Conservation (phyloP, 495 filamentous ascomycete species). For the Hypoxylon lienhwacheense region DNA sequence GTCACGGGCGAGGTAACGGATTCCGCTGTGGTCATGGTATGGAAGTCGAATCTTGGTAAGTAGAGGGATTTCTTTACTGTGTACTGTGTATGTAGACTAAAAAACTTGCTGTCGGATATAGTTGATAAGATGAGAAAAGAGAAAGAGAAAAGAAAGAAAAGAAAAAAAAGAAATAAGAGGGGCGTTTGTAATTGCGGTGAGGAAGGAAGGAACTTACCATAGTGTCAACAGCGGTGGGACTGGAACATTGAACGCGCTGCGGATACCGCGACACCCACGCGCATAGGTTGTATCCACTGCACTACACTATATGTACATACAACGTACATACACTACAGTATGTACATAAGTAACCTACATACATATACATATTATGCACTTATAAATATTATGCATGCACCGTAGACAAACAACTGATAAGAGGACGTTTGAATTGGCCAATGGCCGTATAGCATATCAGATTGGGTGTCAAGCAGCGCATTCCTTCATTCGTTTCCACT, state of each 20-base stretch:
- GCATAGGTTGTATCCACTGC: no score
- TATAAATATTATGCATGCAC: no score
- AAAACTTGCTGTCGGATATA: not conserved
- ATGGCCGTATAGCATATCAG: conserved; percentile 3
- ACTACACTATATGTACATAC: no score
- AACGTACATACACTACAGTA: no score
- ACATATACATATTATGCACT: no score
- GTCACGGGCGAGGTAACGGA: conserved; percentile 46
- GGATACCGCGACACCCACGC: conserved; percentile 23
- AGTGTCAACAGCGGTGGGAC: conserved; percentile 34
- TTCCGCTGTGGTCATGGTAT: conserved; percentile 59
- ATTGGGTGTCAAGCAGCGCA: conserved; percentile 4
- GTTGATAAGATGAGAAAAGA: not conserved
- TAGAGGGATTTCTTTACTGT: not conserved
- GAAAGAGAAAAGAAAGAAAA: no score
- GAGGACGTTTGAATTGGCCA: conserved; percentile 21
- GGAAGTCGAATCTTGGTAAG: conserved; percentile 33
- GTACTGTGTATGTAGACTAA: not conserved
- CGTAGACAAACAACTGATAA: conserved; percentile 18
- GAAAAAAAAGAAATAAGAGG: no score
- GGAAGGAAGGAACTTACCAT: conserved; percentile 18
- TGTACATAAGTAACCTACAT: no score
- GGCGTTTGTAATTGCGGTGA: conserved; percentile 31
- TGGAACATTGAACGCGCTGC: conserved; percentile 26
- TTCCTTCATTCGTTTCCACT: not conserved